phyloP scores from a whole-genome alignment of 2,329 filamentous ascomycete species.

The Chrysoporthe austroafricana region DNA sequence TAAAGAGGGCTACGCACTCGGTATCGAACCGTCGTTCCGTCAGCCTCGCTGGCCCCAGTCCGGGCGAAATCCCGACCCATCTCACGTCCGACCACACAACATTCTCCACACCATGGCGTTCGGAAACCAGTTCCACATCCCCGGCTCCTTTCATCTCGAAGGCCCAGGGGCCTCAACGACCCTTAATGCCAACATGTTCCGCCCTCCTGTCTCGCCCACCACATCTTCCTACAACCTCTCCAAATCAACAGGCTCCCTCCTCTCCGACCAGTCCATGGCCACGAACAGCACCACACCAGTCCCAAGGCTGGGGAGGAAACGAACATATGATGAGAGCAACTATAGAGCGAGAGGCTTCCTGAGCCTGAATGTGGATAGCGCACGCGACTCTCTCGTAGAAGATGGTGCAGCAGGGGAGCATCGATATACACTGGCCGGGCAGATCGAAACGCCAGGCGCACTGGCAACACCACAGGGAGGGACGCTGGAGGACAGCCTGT shows the following conservation, averaged over 20 bases:
- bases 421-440: constrained; percentile 57
- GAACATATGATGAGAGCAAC: constrained; percentile 37
- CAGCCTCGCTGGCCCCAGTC: background rate
- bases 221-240: constrained; percentile 36
- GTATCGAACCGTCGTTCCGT: background rate
- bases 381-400: constrained; percentile 33
- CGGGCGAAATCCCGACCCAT: background rate
- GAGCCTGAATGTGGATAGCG: constrained; percentile 36
- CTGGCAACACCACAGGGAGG: constrained; percentile 37
- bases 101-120: constrained; percentile 35
- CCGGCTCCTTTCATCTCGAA: constrained; percentile 38
- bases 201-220: constrained; percentile 38
- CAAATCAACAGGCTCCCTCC: constrained; percentile 44
- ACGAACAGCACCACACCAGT: constrained; percentile 34
- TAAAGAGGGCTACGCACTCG: background rate
- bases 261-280: constrained; percentile 42
- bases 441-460: constrained; percentile 52
- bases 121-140: constrained; percentile 37
- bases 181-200: constrained; percentile 40
- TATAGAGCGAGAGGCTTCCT: constrained; percentile 19
- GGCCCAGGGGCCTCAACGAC: constrained; percentile 31
- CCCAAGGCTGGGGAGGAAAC: constrained; percentile 53
- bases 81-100: background rate
- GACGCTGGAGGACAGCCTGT: constrained; percentile 56
- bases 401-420: constrained; percentile 33